Conservation (phyloP, 2,329 filamentous ascomycete genomes). For the Claviceps monticola region DNA sequence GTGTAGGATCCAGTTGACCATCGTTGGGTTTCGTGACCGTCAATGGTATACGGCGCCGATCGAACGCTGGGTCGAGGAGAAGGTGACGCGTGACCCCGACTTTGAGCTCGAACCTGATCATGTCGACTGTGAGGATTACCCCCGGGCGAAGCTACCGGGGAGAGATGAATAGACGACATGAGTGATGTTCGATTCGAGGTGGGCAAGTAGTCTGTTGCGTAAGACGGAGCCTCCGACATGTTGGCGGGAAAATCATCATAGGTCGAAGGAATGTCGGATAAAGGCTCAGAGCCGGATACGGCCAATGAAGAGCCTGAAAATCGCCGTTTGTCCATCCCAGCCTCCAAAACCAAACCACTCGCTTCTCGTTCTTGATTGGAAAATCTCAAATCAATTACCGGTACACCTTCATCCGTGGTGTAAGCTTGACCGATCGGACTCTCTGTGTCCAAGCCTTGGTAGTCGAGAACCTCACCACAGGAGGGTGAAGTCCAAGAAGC, state of each 20-base stretch:
- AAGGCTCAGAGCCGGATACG: slow-evolving; percentile 50
- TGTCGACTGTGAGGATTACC: slow-evolving; percentile 47
- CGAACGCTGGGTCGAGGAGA: slow-evolving; percentile 55
- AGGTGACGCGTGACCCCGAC: slow-evolving; percentile 56
- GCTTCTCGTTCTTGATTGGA: slow-evolving; percentile 31
- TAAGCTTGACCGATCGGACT: slow-evolving; percentile 49
- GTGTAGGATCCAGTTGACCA: slow-evolving; percentile 69
- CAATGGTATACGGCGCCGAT: slow-evolving; percentile 57
- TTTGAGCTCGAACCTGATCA: slow-evolving; percentile 48
- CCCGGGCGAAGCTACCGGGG: slow-evolving; percentile 57
- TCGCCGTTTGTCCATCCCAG: slow-evolving; percentile 41
- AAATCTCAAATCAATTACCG: slow-evolving; percentile 47
- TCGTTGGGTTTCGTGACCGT: slow-evolving; percentile 52
- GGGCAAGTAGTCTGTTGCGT: slow-evolving; percentile 52
- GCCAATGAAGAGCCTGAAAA: slow-evolving; percentile 64
- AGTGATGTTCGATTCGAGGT: slow-evolving; percentile 55
- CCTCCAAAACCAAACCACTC: slow-evolving; percentile 36
- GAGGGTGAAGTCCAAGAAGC: slow-evolving; percentile 37
- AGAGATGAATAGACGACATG: slow-evolving; percentile 57
- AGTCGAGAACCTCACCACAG: slow-evolving; percentile 42
- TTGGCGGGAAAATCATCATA: slow-evolving; percentile 58
- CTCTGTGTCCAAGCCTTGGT: slow-evolving; percentile 41
- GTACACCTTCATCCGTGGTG: slow-evolving; percentile 48
- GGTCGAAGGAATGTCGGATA: slow-evolving; percentile 55
- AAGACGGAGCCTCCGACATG: slow-evolving; percentile 53